Evolutionary conservation across 805 yeast species (phyloP).

Genomic region (Lipomyces spencermartinsiae): DNA sequence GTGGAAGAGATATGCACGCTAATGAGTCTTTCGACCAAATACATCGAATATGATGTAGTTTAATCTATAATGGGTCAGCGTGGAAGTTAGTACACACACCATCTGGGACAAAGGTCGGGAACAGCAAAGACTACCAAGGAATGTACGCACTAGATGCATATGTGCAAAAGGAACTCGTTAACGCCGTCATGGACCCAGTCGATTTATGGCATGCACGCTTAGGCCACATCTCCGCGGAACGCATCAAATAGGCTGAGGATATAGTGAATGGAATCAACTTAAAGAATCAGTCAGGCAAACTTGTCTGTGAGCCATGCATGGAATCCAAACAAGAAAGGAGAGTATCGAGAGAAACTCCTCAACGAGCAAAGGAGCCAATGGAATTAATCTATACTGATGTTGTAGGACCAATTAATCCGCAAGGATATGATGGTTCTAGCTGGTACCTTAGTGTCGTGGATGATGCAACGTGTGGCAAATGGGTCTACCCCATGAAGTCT

Average conservation of each 20-base stretch:
- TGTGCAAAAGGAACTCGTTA: neutral
- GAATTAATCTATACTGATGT: neutral
- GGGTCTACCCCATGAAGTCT: conserved; percentile 2
- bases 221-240: conserved; percentile 1
- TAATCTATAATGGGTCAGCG: conserved; percentile 1
- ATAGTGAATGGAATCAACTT: neutral
- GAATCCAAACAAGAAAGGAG: neutral
- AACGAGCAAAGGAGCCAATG: neutral
- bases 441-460: conserved; percentile 7
- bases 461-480: conserved; percentile 7
- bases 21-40: neutral
- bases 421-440: neutral
- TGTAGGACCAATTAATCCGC: conserved; percentile 2
- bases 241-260: neutral
- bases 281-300: neutral
- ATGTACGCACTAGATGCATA: neutral
- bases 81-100: neutral
- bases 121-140: neutral
- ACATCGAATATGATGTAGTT: conserved; percentile 7
- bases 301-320: conserved; percentile 3
- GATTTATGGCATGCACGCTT: neutral
- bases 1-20: conserved; percentile 2
- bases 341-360: neutral
- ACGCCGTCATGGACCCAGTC: neutral
- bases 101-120: neutral